Evolutionary conservation across 768 basidiomycete species (phyloP), one percentile per base, ranked within the genome.

Genomic region (Psilocybe subaeruginosa): DNA sequence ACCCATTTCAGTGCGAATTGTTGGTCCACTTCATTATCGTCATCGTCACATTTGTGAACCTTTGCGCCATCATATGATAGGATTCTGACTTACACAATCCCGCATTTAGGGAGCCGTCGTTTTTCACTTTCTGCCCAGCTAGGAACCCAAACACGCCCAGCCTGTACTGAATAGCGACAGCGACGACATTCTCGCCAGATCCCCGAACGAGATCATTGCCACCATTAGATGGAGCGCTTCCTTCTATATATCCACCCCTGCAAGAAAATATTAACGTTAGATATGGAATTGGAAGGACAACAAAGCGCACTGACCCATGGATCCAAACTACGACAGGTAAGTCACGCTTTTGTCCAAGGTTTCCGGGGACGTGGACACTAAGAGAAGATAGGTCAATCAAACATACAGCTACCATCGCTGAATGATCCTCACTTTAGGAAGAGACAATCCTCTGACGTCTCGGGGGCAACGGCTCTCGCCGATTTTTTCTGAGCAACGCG

Each of bases 81-180:
- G 31, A 14, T 27, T 23, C 23, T 0, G 23, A 73, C 80, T 55
- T 59, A 84, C 83, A 68, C 52, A 85, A 64, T 17, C 82, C 83
- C 14, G 78, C 81, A 50, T 85, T 85, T 57, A 82, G 64, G 2
- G 63, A 75, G 5, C 84, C 84, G 4, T 70, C 69, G 7, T 72
- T 64, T 56, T 83, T 78, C 5, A 84, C 75, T 30, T 74, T 65
- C 35, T 68, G 60, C 0, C 83, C 81, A 19, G 82, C 57, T 35
- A 85, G 67, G 66, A 83, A 84, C 4, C 82, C 82, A 61, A 78
- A 80, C 3, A 80, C 54, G 1, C 81, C 81, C 5, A 82, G 61
- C 9, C 80, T 73, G 57, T 81, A 82, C 61, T 82, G 80, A 6
- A 79, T 74, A 23, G 76, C 57, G 12, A 81, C 79, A 2, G 72